Base-by-base conservation (phyloP, 805 yeast species). In the Starmerella geochares region DNA sequence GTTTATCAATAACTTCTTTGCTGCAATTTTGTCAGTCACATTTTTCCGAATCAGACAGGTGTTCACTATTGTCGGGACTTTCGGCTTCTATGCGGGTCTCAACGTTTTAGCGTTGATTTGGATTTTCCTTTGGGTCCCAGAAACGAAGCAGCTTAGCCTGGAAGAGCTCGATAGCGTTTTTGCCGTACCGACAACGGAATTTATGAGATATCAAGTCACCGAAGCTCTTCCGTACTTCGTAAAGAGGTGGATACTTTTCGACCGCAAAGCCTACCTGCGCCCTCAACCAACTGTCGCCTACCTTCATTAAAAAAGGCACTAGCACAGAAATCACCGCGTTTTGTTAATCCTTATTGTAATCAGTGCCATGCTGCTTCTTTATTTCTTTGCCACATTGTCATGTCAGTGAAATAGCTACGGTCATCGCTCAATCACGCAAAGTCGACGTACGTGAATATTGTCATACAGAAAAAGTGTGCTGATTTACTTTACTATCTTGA, bases 11-110 rank as follows among this genome's bases (percentile, higher is more conserved):
- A 75, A 79, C 77, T 71, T 73, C 57, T 73, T 74, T 64, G 74
- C 73, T 57, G 77, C 79, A 56, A 68, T 79, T 39, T 68, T 81
- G 54, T 78, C 92, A n/a, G 72, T 85, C 54, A 79, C 94, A 5
- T 81, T 92, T 92, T 92, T 94, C 33, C 71, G 84, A 19, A 67
- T 86, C 64, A 65, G 75, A 49, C 73, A 67, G 43, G 79, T 82
- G 0, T 80, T 86, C 68, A 78, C 76, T 50, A 76, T 86, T 3
- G 85, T 81, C 56, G 95, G 95, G 65, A 94, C 94, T 2, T 86
- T 83, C 62, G 87, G 94, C n/a, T 86, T 80, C 75, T 86, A 84
- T 61, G 94, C 92, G 1, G 94, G 82, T 13, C 82, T 90, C 87
- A 85, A 85, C 65, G 58, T 84, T 59, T 83, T 83, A 5, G 73